These are phyloP conservation scores for Aspergillus sp. DNA, from an alignment of 2,329 filamentous ascomycete species.

Conservation along the genomic window DNA sequence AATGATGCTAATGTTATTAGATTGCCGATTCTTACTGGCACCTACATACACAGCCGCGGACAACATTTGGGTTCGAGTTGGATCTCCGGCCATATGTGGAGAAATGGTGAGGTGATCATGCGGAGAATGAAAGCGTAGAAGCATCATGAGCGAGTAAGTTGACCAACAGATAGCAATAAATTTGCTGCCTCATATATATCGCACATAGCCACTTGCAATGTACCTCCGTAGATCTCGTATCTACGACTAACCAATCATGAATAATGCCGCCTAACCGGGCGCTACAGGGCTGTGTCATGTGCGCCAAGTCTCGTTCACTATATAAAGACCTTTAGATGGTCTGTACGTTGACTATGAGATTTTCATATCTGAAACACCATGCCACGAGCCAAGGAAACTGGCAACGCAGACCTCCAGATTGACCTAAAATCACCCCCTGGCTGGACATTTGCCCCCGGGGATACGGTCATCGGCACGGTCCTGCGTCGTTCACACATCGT, in stretches of 20 bases:
- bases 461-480: conserved; percentile 15
- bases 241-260: too few species aligned
- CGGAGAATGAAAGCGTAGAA: background rate
- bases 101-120: conserved; percentile 58
- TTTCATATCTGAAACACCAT: background rate
- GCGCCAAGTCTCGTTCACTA: too few species aligned
- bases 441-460: conserved; percentile 11
- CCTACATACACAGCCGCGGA: conserved; percentile 71
- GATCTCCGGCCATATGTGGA: conserved; percentile 75
- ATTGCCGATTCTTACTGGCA: conserved; percentile 85
- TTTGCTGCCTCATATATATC: too few species aligned
- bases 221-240: too few species aligned
- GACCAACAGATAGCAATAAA: too few species aligned
- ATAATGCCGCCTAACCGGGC: too few species aligned
- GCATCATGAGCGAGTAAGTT: too few species aligned
- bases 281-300: too few species aligned
- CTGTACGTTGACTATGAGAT: too few species aligned
- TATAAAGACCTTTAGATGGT: too few species aligned
- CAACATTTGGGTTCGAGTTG: conserved; percentile 73
- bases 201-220: too few species aligned
- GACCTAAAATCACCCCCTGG: conserved; percentile 11
- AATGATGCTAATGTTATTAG: conserved; percentile 36
- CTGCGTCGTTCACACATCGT: conserved; percentile 10
- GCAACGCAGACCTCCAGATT: conserved; percentile 3
- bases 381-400: background rate